Evolutionary conservation across 495 filamentous ascomycete species (phyloP).

Genomic region (Lophiostoma macrostomum): DNA sequence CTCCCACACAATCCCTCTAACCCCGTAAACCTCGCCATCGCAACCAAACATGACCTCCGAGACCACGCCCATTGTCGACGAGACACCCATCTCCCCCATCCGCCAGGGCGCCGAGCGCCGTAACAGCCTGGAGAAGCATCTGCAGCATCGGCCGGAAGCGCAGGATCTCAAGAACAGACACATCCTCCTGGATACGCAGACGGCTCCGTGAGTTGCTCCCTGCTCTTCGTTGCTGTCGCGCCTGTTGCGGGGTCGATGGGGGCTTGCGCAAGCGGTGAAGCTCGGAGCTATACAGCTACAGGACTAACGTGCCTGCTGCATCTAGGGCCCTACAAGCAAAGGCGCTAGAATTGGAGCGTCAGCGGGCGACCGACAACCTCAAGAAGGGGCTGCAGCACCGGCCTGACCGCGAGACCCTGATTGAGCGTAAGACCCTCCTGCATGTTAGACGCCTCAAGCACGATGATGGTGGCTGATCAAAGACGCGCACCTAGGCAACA

Average conservation of each 20-base stretch:
- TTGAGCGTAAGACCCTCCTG: constrained; percentile 64
- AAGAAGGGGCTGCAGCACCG: constrained; percentile 65
- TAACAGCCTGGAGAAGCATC: constrained; percentile 84
- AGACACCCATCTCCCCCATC: constrained; percentile 63
- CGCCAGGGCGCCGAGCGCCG: constrained; percentile 57
- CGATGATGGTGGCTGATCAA: not conserved
- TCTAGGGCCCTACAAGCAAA: constrained; percentile 57
- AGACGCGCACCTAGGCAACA: constrained; percentile 61
- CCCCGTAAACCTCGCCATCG: no score
- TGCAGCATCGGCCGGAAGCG: constrained; percentile 72
- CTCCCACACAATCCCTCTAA: not conserved
- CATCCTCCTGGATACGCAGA: constrained; percentile 68
- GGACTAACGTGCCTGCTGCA: no score
- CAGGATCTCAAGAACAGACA: constrained; percentile 76
- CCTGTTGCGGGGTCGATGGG: no score
- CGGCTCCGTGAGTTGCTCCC: constrained; percentile 57
- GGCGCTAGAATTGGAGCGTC: constrained; percentile 62
- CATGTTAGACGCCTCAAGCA: not conserved
- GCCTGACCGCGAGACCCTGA: constrained; percentile 61
- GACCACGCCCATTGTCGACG: constrained; percentile 44
- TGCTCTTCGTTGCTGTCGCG: not conserved
- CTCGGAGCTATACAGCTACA: not conserved
- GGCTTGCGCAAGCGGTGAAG: no score
- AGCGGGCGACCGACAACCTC: constrained; percentile 59
- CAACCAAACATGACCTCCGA: constrained; percentile 18